These are phyloP conservation scores for Leishmania arabica DNA, from an alignment of 208 protist species.

Conservation along the genomic window DNA sequence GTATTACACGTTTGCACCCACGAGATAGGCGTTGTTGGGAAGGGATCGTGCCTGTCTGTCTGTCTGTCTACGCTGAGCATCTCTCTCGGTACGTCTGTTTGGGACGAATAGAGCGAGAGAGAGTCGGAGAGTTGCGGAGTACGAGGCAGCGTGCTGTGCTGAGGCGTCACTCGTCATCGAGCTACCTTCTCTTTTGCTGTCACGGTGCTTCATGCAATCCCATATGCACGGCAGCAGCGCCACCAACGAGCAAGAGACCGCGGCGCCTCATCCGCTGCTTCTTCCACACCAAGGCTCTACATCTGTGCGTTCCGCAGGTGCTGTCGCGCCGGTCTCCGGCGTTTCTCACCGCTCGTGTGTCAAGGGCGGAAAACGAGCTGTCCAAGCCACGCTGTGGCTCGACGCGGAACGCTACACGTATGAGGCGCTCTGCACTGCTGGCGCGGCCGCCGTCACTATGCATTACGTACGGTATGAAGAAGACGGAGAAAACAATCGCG, in stretches of 20 bases:
- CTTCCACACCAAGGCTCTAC: background rate
- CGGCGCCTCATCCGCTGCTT: background rate
- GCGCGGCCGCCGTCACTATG: conserved; percentile 21
- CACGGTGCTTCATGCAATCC: background rate
- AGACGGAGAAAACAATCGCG: background rate
- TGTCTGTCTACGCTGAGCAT: background rate
- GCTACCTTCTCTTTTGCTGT: background rate
- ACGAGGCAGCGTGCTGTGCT: background rate
- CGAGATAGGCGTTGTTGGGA: background rate
- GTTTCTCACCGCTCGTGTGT: background rate
- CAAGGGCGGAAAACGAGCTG: background rate
- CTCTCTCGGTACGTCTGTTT: background rate
- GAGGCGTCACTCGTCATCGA: background rate
- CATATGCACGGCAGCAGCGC: background rate
- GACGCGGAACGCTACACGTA: conserved; percentile 49
- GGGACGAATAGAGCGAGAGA: background rate
- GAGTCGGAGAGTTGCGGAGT: background rate
- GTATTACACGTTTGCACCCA: background rate
- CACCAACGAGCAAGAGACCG: background rate
- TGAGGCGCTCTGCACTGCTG: conserved; percentile 48
- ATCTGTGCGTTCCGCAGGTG: background rate
- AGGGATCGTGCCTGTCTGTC: background rate
- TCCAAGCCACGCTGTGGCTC: conserved; percentile 25
- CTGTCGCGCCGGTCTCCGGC: background rate
- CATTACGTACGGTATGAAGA: background rate